Evolutionary conservation across 2,329 filamentous ascomycete species (phyloP).

Genomic region (Aspergillus pseudoviridinutans): DNA sequence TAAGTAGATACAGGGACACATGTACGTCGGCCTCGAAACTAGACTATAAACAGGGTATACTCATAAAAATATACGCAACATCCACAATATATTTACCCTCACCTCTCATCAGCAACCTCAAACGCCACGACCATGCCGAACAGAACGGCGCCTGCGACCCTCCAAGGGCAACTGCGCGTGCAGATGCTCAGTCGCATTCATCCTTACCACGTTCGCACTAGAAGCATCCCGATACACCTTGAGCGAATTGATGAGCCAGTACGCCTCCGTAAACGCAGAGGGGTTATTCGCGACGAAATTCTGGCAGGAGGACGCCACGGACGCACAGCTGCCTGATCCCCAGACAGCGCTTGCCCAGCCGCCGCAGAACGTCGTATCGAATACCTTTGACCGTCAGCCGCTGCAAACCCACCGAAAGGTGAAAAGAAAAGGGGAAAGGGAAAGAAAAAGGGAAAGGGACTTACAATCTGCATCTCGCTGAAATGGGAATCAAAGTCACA

Average conservation of each 20-base stretch:
- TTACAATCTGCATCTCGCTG: constrained; percentile 63
- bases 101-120: neutral
- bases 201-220: constrained; percentile 1
- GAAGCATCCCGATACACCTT: constrained; percentile 54
- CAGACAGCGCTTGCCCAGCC: constrained; percentile 77
- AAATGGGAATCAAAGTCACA: constrained; percentile 73
- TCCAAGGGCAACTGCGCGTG: neutral
- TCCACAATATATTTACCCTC: neutral
- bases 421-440: too few relatives aligned
- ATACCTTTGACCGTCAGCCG: constrained; percentile 25
- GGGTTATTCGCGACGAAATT: constrained; percentile 71
- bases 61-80: neutral
- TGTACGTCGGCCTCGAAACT: neutral
- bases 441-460: neutral
- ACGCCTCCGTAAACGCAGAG: constrained; percentile 64
- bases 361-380: constrained; percentile 82
- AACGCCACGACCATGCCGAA: neutral
- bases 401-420: neutral
- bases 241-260: constrained; percentile 72
- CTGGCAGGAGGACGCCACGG: constrained; percentile 62
- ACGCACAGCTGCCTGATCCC: constrained; percentile 56
- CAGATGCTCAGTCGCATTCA: neutral
- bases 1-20: neutral
- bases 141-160: neutral
- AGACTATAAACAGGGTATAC: neutral